Base-by-base conservation (phyloP, 1,284 basidiomycete genomes). In the Ganoderma resinaceum region DNA sequence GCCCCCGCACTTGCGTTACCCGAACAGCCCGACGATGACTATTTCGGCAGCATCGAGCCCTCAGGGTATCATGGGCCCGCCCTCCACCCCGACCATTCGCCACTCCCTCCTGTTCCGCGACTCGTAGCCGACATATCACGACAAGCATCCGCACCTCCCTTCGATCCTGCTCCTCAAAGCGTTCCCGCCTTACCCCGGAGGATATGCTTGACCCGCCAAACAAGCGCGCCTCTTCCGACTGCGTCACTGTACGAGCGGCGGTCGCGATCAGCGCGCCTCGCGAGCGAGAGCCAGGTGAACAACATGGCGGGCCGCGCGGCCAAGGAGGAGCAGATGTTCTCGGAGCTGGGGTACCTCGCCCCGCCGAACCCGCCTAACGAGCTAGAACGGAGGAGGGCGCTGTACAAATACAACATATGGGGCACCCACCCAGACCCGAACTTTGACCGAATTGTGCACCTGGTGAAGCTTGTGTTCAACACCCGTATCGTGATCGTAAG, bases 401-500 rank as follows among this genome's bases (percentile, higher is more conserved):
- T 97, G 74, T 91, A 93, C 80, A 92, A 92, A 89, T 93, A 75
- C 82, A 95, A 95, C 73, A 93, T 97, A 38, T 90, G 95, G 85
- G 89, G 94, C 72, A 95, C 95, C 0, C 89, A 89, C 20, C 85
- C 91, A 20, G 95, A 98, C 77, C 83, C 89, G 72, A 97, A 97
- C 78, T 98, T 98, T 78, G 96, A 98, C 79, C 89, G 96, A 26
- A 97, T 98, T 71, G 91, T 87, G 73, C 95, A 88, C 84, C 86
- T 98, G 61, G 94, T 93, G 64, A 97, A 97, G 82, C 84, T 98
- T 37, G 96, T 98, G 16, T 98, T 98, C 82, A 94, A 89, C 77
- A 94, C 95, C 1, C 95, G 94, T 76, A 89, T 93, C 31, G 96
- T 97, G 5, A 79, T 91, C 23, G 93, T 98, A 52, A 89, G 92